Evolutionary conservation across 345 rosid genomes (phyloP).

Genomic region (Mallotus nudiflorus): DNA sequence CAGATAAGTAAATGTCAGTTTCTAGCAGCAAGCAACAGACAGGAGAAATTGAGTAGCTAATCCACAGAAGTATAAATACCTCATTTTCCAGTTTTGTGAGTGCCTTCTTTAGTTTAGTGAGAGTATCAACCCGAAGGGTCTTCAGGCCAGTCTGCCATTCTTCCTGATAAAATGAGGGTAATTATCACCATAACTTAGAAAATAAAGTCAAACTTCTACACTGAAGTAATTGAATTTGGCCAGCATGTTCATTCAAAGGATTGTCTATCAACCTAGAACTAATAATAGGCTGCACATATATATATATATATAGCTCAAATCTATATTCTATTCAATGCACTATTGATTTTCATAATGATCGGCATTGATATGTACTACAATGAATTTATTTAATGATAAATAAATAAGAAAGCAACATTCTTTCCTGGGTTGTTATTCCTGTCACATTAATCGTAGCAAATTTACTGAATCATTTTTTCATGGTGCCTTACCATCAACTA

Average conservation of each 20-base stretch:
- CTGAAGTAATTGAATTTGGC: not conserved
- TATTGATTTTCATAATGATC: not conserved
- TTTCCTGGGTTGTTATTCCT: not conserved
- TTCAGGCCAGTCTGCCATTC: conserved; percentile 89
- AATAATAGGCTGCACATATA: not conserved
- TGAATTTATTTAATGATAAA: not conserved
- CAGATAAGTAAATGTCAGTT: conserved; percentile 11
- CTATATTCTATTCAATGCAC: not conserved
- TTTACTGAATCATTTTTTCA: not conserved
- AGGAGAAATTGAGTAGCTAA: not conserved
- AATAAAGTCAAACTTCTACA: not conserved
- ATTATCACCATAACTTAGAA: not conserved
- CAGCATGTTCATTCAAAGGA: too few relatives aligned
- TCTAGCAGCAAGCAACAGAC: not conserved
- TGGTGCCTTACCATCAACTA: not conserved
- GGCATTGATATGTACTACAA: too few relatives aligned
- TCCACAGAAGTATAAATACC: conserved; percentile 40
- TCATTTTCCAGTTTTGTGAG: conserved; percentile 82
- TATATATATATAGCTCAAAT: not conserved
- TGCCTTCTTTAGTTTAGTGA: conserved; percentile 69
- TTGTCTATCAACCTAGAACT: not conserved
- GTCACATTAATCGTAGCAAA: too few relatives aligned
- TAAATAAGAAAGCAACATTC: not conserved
- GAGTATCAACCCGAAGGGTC: conserved; percentile 62
- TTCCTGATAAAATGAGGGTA: conserved; percentile 48